Conservation (phyloP, 495 filamentous ascomycete species). For the Alectoria sarmentosa region DNA sequence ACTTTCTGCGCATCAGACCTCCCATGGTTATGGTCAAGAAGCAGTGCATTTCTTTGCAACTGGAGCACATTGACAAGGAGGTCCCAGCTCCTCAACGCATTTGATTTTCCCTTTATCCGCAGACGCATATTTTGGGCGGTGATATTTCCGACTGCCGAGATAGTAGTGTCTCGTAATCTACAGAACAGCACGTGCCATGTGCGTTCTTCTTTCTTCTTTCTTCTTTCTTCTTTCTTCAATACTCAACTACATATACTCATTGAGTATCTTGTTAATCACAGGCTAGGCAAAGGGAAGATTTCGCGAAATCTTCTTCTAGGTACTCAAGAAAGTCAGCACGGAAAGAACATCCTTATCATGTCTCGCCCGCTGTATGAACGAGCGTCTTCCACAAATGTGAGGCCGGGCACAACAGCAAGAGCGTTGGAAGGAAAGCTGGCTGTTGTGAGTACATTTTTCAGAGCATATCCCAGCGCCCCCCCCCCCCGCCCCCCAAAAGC, state of each 20-base stretch:
- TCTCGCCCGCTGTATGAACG: conserved; percentile 27
- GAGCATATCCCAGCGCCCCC: neutral
- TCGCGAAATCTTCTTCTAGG: neutral
- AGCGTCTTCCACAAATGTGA: conserved; percentile 27
- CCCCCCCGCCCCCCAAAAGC: neutral
- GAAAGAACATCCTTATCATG: conserved; percentile 15
- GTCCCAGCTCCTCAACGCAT: neutral
- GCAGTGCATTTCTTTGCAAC: neutral
- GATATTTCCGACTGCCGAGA: neutral
- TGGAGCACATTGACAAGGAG: neutral
- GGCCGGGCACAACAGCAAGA: conserved; percentile 4
- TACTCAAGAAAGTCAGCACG: neutral
- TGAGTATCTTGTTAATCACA: neutral
- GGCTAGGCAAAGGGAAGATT: neutral
- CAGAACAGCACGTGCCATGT: neutral
- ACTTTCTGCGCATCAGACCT: neutral
- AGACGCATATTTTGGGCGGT: neutral
- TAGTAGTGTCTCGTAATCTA: neutral
- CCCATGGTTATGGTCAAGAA: neutral
- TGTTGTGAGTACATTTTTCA: conserved; percentile 34
- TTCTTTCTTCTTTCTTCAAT: no score
- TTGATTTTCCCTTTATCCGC: neutral
- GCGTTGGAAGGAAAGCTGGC: conserved; percentile 60
- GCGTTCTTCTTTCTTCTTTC: neutral
- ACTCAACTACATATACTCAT: neutral